Evolutionary conservation across 805 yeast species (phyloP), one percentile per base, ranked within the genome.

Genomic region (Pichia cephalocereana): DNA sequence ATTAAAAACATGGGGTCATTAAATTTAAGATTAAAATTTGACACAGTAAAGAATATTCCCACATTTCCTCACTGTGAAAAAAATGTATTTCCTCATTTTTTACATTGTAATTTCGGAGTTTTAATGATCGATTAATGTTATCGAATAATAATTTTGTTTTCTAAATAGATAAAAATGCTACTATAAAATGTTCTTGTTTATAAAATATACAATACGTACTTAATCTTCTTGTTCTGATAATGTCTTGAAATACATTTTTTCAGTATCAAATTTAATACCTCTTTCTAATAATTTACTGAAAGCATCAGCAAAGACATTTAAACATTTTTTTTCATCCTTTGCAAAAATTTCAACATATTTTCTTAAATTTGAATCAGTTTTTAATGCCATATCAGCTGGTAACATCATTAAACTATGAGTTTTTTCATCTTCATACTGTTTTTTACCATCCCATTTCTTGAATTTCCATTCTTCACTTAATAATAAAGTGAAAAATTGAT

Each of bases 401-500:
- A 77, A 68, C 82, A 77, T 77, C 82, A 77, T 77, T 54, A 70
- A 56, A 17, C 70, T 60, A 40, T 79, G 78, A 46, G 79, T 72
- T 53, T 72, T 77, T 51, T 75, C 72, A 60, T 81, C 84, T 55
- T 75, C 78, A 65, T 74, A 83, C 71, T 77, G 87, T 52, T 70
- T 71, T 60, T 77, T 78, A 46, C 83, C 84, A 57, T 69, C 68
- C 80, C 87, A 74, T 63, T 80, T 69, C 61, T 77, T 53, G 60
- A 68, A 41, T 50, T 72, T 72, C 90, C 90, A 83, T 46, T 72
- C 74, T 56, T 76, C 86, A 52, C 62, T 58, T 48, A 74, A 54
- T 28, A 77, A 65, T 48, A 75, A 71, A 64, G 69, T 77, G 68
- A 67, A 87, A 64, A 85, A 87, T 40, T 86, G 86, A 68, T 87